Evolutionary conservation across 2,329 filamentous ascomycete species (phyloP).

Genomic region (Aspergillus sp.): DNA sequence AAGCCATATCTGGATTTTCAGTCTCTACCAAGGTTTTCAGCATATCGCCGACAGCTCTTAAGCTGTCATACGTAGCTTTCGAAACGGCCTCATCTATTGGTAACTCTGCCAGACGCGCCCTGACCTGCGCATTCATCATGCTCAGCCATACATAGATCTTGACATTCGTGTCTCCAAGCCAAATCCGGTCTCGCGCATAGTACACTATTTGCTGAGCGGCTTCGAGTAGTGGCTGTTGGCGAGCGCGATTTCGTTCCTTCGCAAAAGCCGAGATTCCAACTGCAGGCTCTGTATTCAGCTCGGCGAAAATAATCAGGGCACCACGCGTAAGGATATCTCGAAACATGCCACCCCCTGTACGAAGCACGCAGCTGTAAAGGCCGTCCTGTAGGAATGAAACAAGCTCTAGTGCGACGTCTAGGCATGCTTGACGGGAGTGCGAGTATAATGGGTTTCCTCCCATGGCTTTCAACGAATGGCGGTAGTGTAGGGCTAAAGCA

Average conservation of each 20-base stretch:
- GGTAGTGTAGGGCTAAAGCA: slow-evolving; percentile 26
- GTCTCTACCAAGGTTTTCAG: background rate
- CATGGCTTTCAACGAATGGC: slow-evolving; percentile 30
- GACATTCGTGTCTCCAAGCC: slow-evolving; percentile 38
- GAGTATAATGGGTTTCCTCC: slow-evolving; percentile 29
- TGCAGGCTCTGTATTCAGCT: slow-evolving; percentile 20
- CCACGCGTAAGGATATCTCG: slow-evolving; percentile 33
- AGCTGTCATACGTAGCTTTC: slow-evolving; percentile 6
- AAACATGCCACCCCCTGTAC: slow-evolving; percentile 35
- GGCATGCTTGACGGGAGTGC: slow-evolving; percentile 31
- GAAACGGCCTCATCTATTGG: slow-evolving; percentile 10
- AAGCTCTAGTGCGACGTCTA: slow-evolving; percentile 32
- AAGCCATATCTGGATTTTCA: background rate
- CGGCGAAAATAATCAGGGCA: slow-evolving; percentile 26
- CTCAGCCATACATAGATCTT: slow-evolving; percentile 35
- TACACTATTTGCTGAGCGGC: slow-evolving; percentile 27
- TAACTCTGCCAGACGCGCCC: slow-evolving; percentile 20
- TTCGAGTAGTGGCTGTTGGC: slow-evolving; percentile 18
- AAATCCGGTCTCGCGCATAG: slow-evolving; percentile 32
- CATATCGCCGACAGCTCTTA: slow-evolving; percentile 10
- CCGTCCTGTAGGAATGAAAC: slow-evolving; percentile 31
- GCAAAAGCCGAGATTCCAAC: slow-evolving; percentile 19
- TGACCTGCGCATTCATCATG: slow-evolving; percentile 31
- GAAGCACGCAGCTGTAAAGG: slow-evolving; percentile 29
- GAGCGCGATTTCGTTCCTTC: slow-evolving; percentile 17